Base-by-base conservation (phyloP, 2,329 filamentous ascomycete species). In the Fusarium sp. region DNA sequence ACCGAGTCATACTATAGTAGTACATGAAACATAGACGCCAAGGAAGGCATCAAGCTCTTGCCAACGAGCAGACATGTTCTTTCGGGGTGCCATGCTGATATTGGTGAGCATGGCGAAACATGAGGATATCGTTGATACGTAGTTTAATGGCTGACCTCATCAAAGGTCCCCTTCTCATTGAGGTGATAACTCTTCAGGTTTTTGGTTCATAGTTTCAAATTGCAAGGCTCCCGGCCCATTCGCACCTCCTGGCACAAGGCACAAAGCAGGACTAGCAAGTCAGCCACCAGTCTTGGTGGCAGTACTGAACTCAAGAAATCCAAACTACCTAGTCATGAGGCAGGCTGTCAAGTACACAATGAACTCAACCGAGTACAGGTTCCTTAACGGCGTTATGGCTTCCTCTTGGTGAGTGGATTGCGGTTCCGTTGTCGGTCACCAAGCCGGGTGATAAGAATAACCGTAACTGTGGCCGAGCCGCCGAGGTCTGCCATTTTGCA, bases 381-480 rank as follows among this genome's bases (percentile, higher is more conserved):
- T 48, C 48, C 31, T 23, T 23, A 59, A 46, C 35, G 39, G 45
- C 25, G 46, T 38, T 62, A 51, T 55, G 51, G 51, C 65, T 66
- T 64, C 48, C 39, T 73, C 42, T 16, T 51, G 38, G 51, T 46
- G 58, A 66, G 66, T 48, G 51, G 57, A 46, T 49, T 60, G 69
- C 54, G 57, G 55, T 65, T 73, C 69, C 69, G 60, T 62, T 59
- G 65, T 60, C 38, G 44, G 58, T 58, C 58, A 66, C 46, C 55
- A 62, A 73, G 55, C 70, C 52, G 66, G 63, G 63, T 69, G 59
- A 72, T 70, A 72, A 66, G 60, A 55, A 68, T 46, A 60, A 66
- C 63, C 37, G 49, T 60, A 45, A 29, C 52, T 27, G 59, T 62
- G 39, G 25, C 59, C 57, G 48, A 60, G 41, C 27, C 23, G n/a